phyloP scores from a whole-genome alignment of 306 rosid species.

The Prinsepia uniflora region DNA sequence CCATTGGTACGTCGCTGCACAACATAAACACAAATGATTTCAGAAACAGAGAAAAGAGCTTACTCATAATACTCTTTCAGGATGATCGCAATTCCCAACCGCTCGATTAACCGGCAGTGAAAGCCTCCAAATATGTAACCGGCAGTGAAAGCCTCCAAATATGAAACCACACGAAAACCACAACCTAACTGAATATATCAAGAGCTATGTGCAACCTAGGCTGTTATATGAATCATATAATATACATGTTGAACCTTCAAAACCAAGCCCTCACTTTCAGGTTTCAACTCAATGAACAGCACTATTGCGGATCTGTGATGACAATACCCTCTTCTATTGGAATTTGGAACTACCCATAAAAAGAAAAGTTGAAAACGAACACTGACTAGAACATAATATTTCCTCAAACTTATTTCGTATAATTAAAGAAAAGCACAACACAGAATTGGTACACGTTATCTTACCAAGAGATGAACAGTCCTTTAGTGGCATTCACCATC shows the following conservation, averaged over 20 bases:
- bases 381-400: background rate
- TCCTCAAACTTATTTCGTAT: background rate
- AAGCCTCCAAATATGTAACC: too few species aligned
- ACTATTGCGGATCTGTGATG: background rate
- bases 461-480: conserved; percentile 54
- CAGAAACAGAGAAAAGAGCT: conserved; percentile 8
- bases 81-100: background rate
- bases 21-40: conserved; percentile 11
- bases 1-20: conserved; percentile 93
- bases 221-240: background rate
- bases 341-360: background rate
- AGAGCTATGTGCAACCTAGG: background rate
- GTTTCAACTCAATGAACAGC: background rate
- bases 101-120: too few species aligned
- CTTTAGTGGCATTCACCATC: conserved; percentile 54
- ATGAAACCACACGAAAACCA: background rate
- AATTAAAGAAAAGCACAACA: background rate
- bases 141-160: background rate
- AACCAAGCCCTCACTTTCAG: background rate
- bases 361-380: background rate
- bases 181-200: background rate
- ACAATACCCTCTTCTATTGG: background rate
- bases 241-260: background rate
- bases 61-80: background rate
- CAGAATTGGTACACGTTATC: conserved; percentile 1